Evolutionary conservation across 306 rosid genomes (phyloP), one percentile per base, ranked within the genome.

Genomic region (Sechiopsis laciniata): DNA sequence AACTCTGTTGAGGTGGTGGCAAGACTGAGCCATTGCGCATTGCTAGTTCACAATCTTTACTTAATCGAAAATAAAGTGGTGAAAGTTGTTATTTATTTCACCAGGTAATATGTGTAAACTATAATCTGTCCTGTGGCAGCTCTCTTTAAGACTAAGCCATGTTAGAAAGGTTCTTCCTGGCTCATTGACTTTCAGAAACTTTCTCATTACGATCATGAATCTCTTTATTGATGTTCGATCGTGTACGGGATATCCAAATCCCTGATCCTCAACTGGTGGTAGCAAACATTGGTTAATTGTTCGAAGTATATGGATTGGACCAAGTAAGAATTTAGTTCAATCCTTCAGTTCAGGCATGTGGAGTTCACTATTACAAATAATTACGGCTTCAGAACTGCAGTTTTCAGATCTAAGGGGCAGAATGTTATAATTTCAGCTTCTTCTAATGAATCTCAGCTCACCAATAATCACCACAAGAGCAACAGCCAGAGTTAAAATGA

Each of bases 401-500:
- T 3, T 2, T 63, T 63, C 7, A 32, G 50, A 4, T 64, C 26
- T 64, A 19, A 42, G 55, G 20, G 9, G 72, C 17, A 66, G 5
- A 66, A 66, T 19, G 10, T 32, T 62, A 16, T 15, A 5, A 62
- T 7, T 62, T 37, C 22, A 6, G 69, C 69, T 62, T 10, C 35
- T 66, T 19, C 55, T 9, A 42, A 45, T 45, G 55, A 45, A 65
- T 48, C 59, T 8, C 55, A 4, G 22, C 60, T 91, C 83, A 89
- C 96, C 92, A 92, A 82, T 81, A 86, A 82, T 92, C 89, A 83
- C 89, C 85, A 75, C 89, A 92, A 67, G 96, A 85, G 79, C 95
- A 89, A 73, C 56, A 42, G 2, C 95, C 92, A 2, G 86, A 75
- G 80, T 76, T 88, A 72, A 88, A 92, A 77, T 78, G 89, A 80